These are phyloP conservation scores for Solanum sejunctum DNA, from an alignment of 257 asterid genomes.

Conservation along the genomic window DNA sequence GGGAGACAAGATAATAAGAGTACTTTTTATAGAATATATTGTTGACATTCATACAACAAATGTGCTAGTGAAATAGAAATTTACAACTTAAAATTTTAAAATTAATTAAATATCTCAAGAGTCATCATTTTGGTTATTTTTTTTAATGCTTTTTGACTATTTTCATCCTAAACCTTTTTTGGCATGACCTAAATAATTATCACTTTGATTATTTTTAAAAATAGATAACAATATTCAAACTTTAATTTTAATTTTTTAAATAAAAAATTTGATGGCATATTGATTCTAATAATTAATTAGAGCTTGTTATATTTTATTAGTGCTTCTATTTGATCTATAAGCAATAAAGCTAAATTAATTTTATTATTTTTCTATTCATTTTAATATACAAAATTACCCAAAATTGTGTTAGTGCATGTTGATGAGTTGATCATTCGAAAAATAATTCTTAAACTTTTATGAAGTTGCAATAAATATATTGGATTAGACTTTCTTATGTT, in stretches of 20 bases:
- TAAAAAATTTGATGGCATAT: neutral
- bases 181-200: neutral
- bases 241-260: neutral
- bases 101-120: neutral
- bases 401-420: too few species aligned
- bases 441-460: too few species aligned
- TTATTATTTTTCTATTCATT: neutral
- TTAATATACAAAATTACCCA: too few species aligned
- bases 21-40: neutral
- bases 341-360: rapidly evolving
- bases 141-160: neutral
- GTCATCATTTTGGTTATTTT: neutral
- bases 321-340: neutral
- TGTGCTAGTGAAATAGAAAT: neutral
- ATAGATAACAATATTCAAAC: neutral
- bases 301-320: neutral
- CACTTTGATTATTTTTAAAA: neutral
- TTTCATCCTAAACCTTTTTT: neutral
- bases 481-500: too few species aligned
- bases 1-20: neutral
- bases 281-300: neutral
- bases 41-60: neutral
- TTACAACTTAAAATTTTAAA: neutral
- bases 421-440: too few species aligned
- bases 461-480: too few species aligned